Evolutionary conservation across 2,329 filamentous ascomycete genomes (phyloP), one percentile per base, ranked within the genome.

Genomic region (Diaporthe sp.): DNA sequence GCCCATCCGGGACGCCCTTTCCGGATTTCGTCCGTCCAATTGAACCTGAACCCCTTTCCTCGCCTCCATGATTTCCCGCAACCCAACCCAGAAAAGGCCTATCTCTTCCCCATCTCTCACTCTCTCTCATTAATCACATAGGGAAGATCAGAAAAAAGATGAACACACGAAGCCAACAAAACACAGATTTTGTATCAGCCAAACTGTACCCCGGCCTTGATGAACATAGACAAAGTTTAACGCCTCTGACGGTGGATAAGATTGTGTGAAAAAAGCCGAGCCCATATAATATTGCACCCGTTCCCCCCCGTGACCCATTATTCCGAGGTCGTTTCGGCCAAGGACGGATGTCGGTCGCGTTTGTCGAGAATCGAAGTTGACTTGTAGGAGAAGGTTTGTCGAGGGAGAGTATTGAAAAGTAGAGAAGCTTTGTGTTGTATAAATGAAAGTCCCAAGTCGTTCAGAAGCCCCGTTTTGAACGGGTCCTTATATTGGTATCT

Each of bases 171-270:
- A 68, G 64, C 64, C 64, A 68, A 68, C 64, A 68, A 54, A 30
- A n/a, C n/a, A n/a, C 64, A 67, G 45, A 74, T 74, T 76, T 76
- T 76, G 58, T 76, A 66, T 72, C 74, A 52, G 73, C 60, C 72
- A 68, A 67, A 67, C 57, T 40, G 33, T 60, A 68, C 66, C n/a
- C 50, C 67, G 33, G 42, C 64, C 72, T 52, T 52, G 60, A 33
- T 64, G 10, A 71, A 30, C 40, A 61, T 47, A 42, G 45, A 67
- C 22, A 69, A 69, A 71, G 57, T 61, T n/a, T 13, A 76, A 76
- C 74, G 74, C 74, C 72, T 42, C 71, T 40, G 40, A 66, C 66
- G 33, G 33, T 60, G 33, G 45, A n/a, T 19, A 50, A n/a, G 10
- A 22, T 47, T 35, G 33, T n/a, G 25, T n/a, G 9, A n/a, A 72